A percentile compares a stretch with the other conserved stretches of the same genome.
Conservation (phyloP, 2,329 filamentous ascomycete genomes). For the Aspergillus ruber region DNA sequence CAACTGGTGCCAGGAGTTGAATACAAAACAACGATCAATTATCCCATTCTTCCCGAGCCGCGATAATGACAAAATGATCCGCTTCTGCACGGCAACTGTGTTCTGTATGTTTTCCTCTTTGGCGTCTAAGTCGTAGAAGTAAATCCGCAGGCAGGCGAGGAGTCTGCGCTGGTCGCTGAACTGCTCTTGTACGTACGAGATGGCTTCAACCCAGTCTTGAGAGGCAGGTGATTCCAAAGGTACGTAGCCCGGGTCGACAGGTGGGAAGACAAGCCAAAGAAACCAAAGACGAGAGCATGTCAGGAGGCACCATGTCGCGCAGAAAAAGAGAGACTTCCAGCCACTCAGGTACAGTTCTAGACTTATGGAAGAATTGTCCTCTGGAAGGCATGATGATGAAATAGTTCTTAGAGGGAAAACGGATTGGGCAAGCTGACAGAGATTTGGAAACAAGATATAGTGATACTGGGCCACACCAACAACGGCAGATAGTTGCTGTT, state of each 20-base stretch:
- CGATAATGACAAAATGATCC: no score
- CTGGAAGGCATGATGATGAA: not conserved
- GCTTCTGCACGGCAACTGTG: no score
- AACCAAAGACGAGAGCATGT: not conserved
- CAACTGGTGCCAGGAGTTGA: no score
- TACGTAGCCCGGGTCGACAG: not conserved
- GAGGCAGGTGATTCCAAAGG: not conserved
- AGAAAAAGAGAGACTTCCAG: not conserved
- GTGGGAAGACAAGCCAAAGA: not conserved
- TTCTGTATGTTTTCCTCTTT: no score
- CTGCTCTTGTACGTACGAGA: not conserved
- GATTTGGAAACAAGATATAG: not conserved
- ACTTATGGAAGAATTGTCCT: not conserved
- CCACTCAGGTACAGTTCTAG: not conserved
- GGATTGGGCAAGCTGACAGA: not conserved
- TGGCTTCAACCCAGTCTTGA: not conserved
- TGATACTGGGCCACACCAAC: not conserved
- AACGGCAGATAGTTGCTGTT: not conserved
- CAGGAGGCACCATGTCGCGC: not conserved
- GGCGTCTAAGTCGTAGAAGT: not conserved
- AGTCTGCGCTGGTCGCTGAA: conserved; percentile 4
- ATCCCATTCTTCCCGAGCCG: no score
- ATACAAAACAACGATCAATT: no score
- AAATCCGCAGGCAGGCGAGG: conserved; percentile 1
- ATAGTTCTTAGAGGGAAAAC: not conserved